Conservation (phyloP, 1,284 basidiomycete genomes). For the Kalmanozyma brasiliensis region DNA sequence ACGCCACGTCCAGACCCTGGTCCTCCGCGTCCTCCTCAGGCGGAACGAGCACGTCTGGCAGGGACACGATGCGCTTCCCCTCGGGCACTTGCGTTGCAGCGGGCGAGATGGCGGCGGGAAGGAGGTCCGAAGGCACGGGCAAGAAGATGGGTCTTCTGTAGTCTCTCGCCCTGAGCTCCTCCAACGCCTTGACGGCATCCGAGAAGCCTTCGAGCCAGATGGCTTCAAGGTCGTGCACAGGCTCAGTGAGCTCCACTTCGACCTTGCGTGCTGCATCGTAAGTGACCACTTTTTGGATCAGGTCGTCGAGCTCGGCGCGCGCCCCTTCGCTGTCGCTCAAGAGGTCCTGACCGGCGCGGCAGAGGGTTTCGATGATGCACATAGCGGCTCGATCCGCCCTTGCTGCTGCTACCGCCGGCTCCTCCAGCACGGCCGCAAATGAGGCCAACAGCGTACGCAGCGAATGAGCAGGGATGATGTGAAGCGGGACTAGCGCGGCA, state of each 20-base stretch:
- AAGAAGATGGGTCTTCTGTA: constrained; percentile 57
- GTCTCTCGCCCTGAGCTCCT: constrained; percentile 29
- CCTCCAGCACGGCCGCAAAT: constrained; percentile 84
- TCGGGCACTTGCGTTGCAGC: constrained; percentile 27
- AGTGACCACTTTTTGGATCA: constrained; percentile 52
- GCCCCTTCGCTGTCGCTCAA: constrained; percentile 22
- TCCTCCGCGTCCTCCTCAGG: constrained; percentile 57
- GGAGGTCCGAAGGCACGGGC: constrained; percentile 55
- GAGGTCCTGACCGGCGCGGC: constrained; percentile 60
- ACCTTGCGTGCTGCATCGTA: constrained; percentile 56
- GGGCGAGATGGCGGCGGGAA: constrained; percentile 57
- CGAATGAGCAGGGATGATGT: constrained; percentile 79
- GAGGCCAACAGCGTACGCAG: constrained; percentile 81
- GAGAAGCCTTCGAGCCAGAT: constrained; percentile 62
- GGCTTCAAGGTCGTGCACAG: constrained; percentile 38
- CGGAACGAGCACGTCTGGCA: constrained; percentile 60
- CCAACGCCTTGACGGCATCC: constrained; percentile 55
- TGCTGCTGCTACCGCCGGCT: constrained; percentile 86
- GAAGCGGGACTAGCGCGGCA: constrained; percentile 70
- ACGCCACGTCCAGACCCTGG: constrained; percentile 54
- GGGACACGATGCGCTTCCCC: constrained; percentile 29
- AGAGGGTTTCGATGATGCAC: constrained; percentile 85
- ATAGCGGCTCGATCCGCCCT: constrained; percentile 84
- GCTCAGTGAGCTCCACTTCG: constrained; percentile 48
- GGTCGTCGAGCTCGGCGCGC: constrained; percentile 52